These are phyloP conservation scores for Stemphylium lycopersici DNA, from an alignment of 2,329 filamentous ascomycete genomes.

Conservation along the genomic window DNA sequence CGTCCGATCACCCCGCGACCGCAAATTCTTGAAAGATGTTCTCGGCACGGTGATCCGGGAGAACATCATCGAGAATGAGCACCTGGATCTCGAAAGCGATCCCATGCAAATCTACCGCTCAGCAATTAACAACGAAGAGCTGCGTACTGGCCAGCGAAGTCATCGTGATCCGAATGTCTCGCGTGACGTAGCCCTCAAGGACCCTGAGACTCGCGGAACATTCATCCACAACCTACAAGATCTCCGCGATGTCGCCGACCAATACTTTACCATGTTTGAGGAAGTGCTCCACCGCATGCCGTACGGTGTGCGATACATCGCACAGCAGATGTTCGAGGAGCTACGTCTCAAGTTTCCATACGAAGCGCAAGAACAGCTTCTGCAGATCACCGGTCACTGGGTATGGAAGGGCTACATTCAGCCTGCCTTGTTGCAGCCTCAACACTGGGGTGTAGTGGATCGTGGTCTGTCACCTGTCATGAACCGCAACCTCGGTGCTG, in stretches of 20 bases:
- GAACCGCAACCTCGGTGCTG: constrained; percentile 88
- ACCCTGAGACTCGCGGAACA: constrained; percentile 86
- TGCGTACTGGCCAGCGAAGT: constrained; percentile 86
- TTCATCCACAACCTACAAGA: constrained; percentile 96
- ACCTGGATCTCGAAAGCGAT: constrained; percentile 92
- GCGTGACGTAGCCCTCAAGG: constrained; percentile 91
- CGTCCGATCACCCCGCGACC: constrained; percentile 85
- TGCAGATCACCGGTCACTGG: constrained; percentile 89
- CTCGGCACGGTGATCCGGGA: constrained; percentile 85
- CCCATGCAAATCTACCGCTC: constrained; percentile 96
- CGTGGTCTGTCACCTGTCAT: constrained; percentile 87
- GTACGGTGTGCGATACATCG: constrained; percentile 87
- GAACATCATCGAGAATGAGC: constrained; percentile 90
- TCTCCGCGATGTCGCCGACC: constrained; percentile 90
- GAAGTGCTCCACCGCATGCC: constrained; percentile 87
- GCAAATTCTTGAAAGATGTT: constrained; percentile 88
- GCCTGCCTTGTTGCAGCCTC: constrained; percentile 84
- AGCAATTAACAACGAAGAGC: constrained; percentile 95
- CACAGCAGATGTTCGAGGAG: constrained; percentile 81
- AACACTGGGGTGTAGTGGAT: constrained; percentile 92
- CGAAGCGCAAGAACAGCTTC: constrained; percentile 76
- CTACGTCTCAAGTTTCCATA: constrained; percentile 78
- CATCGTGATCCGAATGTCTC: constrained; percentile 82
- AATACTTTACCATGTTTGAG: constrained; percentile 82
- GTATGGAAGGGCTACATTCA: constrained; percentile 94